Conservation (phyloP, 352 stramenopile species). For the Phytophthora pluvialis region DNA sequence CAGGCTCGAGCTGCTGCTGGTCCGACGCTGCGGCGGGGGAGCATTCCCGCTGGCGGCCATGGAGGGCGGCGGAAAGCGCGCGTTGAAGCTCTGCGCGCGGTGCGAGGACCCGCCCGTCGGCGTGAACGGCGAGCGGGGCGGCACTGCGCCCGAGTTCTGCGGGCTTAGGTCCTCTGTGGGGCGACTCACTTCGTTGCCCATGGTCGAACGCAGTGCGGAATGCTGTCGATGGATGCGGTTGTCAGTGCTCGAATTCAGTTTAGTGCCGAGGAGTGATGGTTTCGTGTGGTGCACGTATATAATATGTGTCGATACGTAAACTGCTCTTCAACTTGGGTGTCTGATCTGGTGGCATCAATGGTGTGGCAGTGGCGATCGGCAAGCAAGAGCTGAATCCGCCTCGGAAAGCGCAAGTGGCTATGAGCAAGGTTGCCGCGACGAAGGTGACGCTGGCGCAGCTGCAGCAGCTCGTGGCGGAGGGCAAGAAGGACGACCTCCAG, state of each 20-base stretch:
- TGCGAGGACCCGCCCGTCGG: constrained; percentile 33
- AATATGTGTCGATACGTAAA: background rate
- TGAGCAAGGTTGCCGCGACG: constrained; percentile 2
- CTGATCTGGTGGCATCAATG: constrained; percentile 17
- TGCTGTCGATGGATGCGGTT: constrained; percentile 9
- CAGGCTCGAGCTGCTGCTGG: constrained; percentile 21
- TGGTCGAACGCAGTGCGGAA: constrained; percentile 25
- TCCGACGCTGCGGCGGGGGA: constrained; percentile 19
- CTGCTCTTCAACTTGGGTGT: constrained; percentile 24
- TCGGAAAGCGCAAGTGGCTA: background rate
- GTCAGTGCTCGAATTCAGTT: constrained; percentile 7
- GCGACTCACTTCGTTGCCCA: constrained; percentile 72
- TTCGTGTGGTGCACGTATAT: constrained; percentile 6
- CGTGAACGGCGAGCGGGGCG: constrained; percentile 35
- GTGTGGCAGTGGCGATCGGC: background rate
- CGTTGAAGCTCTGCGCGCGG: constrained; percentile 55
- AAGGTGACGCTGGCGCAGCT: constrained; percentile 17
- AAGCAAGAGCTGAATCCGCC: constrained; percentile 9
- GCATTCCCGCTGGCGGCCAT: background rate
- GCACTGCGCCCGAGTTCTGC: constrained; percentile 33
- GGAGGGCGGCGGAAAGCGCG: constrained; percentile 29
- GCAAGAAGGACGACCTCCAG: constrained; percentile 5
- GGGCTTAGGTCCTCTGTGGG: constrained; percentile 27
- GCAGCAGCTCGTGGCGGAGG: constrained; percentile 2
- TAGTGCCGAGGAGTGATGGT: constrained; percentile 27